phyloP scores from a whole-genome alignment of 1,284 basidiomycete genomes.

The Fomitopsis palustris region DNA sequence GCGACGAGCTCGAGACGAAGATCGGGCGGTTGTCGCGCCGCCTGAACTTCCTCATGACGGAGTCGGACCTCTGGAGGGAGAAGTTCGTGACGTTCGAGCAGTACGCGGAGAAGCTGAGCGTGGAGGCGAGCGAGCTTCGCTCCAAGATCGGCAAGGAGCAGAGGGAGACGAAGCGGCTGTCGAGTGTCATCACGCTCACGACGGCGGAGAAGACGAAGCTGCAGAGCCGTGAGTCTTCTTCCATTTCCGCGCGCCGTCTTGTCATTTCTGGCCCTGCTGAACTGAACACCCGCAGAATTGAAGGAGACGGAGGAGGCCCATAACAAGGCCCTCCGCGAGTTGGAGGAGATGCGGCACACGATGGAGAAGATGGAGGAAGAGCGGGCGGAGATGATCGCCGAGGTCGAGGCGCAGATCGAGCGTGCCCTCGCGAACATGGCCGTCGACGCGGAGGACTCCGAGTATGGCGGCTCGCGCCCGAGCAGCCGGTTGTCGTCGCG shows the following conservation, averaged over 20 bases:
- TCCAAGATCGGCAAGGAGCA: slow-evolving; percentile 87
- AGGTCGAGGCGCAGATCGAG: slow-evolving; percentile 85
- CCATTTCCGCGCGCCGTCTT: not conserved
- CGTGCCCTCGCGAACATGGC: slow-evolving; percentile 80
- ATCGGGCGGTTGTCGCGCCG: slow-evolving; percentile 79
- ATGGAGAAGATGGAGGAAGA: slow-evolving; percentile 85
- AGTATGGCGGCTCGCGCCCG: slow-evolving; percentile 50
- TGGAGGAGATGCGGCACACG: slow-evolving; percentile 67
- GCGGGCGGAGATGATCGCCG: slow-evolving; percentile 81
- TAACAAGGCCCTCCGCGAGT: slow-evolving; percentile 62
- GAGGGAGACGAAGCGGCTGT: slow-evolving; percentile 78
- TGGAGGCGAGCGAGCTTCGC: slow-evolving; percentile 77
- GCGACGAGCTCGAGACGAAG: slow-evolving; percentile 89
- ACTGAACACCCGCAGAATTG: slow-evolving; percentile 43
- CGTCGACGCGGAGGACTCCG: slow-evolving; percentile 71
- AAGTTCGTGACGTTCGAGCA: slow-evolving; percentile 90
- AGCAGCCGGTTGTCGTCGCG: slow-evolving; percentile 39
- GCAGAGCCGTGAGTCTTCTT: slow-evolving; percentile 58
- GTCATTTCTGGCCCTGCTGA: not conserved
- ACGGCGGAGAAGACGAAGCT: slow-evolving; percentile 74
- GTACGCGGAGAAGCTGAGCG: slow-evolving; percentile 87
- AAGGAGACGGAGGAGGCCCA: slow-evolving; percentile 74
- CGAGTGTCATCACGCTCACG: slow-evolving; percentile 72
- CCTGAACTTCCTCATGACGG: slow-evolving; percentile 89
- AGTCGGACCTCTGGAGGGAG: slow-evolving; percentile 85